A percentile compares a stretch with the other conserved stretches of the same genome.
Evolutionary conservation across 768 basidiomycete genomes (phyloP).

Genomic region (Lyophyllum atratum): DNA sequence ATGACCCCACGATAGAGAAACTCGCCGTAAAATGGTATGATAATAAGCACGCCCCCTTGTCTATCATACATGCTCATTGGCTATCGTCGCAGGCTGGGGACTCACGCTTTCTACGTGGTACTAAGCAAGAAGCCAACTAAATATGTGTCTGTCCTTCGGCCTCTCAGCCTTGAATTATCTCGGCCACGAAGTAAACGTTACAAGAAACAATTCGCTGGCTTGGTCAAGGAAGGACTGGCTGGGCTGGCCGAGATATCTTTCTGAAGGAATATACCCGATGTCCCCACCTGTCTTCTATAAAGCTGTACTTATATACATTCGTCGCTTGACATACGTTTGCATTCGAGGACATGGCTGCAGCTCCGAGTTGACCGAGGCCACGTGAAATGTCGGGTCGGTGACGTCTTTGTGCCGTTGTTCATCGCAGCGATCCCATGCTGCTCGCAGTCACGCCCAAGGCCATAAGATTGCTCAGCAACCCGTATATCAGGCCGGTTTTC

Average conservation of each 20-base stretch:
- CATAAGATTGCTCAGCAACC: slow-evolving; percentile 34
- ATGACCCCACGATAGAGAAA: slow-evolving; percentile 48
- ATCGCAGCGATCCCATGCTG: slow-evolving; percentile 5
- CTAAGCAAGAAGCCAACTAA: slow-evolving; percentile 53
- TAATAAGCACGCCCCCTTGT: not conserved
- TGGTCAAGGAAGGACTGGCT: slow-evolving; percentile 49
- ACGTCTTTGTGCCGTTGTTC: not conserved
- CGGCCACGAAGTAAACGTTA: slow-evolving; percentile 45
- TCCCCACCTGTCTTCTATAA: not conserved
- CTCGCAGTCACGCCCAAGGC: slow-evolving; percentile 25
- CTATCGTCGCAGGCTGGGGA: slow-evolving; percentile 65
- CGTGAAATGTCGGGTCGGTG: slow-evolving; percentile 7
- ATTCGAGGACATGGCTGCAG: not conserved
- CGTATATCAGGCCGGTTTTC: slow-evolving; percentile 9
- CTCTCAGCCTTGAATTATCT: slow-evolving; percentile 52
- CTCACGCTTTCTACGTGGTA: slow-evolving; percentile 74
- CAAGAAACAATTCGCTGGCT: slow-evolving; percentile 42
- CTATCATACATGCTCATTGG: slow-evolving; percentile 1
- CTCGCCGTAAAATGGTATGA: slow-evolving; percentile 65
- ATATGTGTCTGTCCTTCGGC: slow-evolving; percentile 48
- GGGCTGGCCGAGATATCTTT: slow-evolving; percentile 24
- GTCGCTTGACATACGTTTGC: not conserved
- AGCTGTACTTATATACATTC: too few relatives aligned
- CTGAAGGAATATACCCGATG: slow-evolving; percentile 1
- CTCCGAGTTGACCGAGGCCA: slow-evolving; percentile 5